Evolutionary conservation across 106 monocot species (phyloP).

Genomic region (Phalaenopsis equestris): DNA sequence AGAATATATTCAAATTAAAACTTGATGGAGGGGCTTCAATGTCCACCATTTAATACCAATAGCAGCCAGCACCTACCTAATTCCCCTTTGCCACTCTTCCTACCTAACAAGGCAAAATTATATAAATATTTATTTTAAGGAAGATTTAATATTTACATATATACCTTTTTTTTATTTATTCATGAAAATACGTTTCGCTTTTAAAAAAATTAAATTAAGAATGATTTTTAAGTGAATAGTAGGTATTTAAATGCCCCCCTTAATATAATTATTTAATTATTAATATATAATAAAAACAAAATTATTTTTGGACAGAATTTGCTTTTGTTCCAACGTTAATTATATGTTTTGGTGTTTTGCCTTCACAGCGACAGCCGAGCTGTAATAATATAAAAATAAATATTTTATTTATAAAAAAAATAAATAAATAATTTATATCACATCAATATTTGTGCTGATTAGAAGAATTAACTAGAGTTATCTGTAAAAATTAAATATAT

Average conservation of each 20-base stretch:
- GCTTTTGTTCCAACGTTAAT: not conserved
- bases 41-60: not conserved
- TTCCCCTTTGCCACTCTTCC: not conserved
- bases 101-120: not conserved
- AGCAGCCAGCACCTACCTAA: not conserved
- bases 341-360: not conserved
- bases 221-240: no score
- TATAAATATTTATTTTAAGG: no score
- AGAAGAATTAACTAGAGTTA: no score
- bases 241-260: no score
- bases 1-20: no score
- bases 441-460: no score
- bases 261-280: not conserved
- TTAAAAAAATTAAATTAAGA: no score
- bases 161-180: not conserved
- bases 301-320: not conserved
- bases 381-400: not conserved
- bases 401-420: not conserved
- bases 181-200: not conserved
- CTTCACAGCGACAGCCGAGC: not conserved
- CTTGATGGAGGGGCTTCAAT: not conserved
- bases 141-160: no score
- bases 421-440: no score
- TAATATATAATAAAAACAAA: not conserved
- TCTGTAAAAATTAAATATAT: no score